A percentile compares a stretch with the other conserved stretches of the same genome.
Conservation (phyloP, 2,329 filamentous ascomycete genomes). For the Didymella sp. region DNA sequence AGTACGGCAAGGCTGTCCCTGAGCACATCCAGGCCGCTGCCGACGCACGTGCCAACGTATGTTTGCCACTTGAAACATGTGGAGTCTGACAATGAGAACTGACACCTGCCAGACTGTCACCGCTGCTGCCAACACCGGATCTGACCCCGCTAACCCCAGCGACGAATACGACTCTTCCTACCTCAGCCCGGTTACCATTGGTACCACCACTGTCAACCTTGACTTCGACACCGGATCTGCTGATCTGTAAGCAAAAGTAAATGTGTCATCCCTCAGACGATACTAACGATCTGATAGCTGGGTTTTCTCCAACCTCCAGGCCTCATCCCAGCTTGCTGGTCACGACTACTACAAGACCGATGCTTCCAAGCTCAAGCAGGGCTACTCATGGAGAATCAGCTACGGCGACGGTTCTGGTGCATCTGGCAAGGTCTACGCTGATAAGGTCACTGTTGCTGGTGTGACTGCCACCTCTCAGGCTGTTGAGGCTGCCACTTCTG, state of each 20-base stretch:
- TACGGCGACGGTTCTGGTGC: slow-evolving; percentile 73
- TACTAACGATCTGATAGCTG: slow-evolving; percentile 57
- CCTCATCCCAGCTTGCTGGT: slow-evolving; percentile 57
- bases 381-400: slow-evolving; percentile 64
- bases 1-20: slow-evolving; percentile 45
- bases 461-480: slow-evolving; percentile 67
- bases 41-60: slow-evolving; percentile 35
- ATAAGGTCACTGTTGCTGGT: slow-evolving; percentile 67
- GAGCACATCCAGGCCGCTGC: slow-evolving; percentile 41
- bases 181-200: slow-evolving; percentile 64
- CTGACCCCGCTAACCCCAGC: slow-evolving; percentile 50
- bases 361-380: slow-evolving; percentile 55
- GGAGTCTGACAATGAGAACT: background rate
- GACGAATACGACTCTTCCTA: slow-evolving; percentile 48
- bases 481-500: slow-evolving; percentile 67
- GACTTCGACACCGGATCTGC: slow-evolving; percentile 75
- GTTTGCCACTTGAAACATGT: background rate
- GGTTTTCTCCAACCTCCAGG: slow-evolving; percentile 69
- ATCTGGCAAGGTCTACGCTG: slow-evolving; percentile 69
- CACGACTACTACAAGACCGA: slow-evolving; percentile 66
- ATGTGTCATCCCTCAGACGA: background rate
- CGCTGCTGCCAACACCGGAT: slow-evolving; percentile 34
- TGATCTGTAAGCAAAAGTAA: slow-evolving; percentile 65
- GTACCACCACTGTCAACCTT: slow-evolving; percentile 67
- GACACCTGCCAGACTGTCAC: slow-evolving; percentile 11